Evolutionary conservation across 2,329 filamentous ascomycete species (phyloP).

Genomic region (Xylaria sp.): DNA sequence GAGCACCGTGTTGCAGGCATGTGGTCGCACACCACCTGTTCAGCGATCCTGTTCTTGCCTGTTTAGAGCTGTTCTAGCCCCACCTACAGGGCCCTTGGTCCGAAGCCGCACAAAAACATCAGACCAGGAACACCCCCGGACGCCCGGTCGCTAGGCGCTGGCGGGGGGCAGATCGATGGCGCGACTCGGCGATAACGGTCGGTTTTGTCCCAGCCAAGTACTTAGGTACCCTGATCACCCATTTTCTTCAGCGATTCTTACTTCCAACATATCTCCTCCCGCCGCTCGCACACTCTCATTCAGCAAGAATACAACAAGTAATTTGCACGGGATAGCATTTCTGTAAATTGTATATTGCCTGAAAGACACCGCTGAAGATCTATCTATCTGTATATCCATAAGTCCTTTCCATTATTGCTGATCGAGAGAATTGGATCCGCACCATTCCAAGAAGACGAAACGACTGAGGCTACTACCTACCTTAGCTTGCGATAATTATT

Average conservation of each 20-base stretch:
- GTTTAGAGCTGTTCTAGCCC: slow-evolving; percentile 18
- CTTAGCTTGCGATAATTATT: slow-evolving; percentile 28
- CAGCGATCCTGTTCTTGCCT: slow-evolving; percentile 1
- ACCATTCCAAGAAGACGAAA: slow-evolving; percentile 3
- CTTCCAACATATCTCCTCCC: not conserved
- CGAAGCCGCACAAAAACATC: slow-evolving; percentile 37
- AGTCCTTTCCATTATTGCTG: not conserved
- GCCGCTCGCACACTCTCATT: slow-evolving; percentile 10
- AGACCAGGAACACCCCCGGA: slow-evolving; percentile 26
- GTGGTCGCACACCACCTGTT: slow-evolving; percentile 6
- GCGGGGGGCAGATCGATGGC: slow-evolving; percentile 20
- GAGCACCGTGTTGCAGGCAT: slow-evolving; percentile 30
- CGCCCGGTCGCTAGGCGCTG: slow-evolving; percentile 15
- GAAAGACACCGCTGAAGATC: not conserved
- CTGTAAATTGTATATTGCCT: slow-evolving; percentile 9
- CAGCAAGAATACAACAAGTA: slow-evolving; percentile 6
- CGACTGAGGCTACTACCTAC: not conserved
- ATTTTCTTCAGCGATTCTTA: slow-evolving; percentile 25
- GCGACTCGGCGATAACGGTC: slow-evolving; percentile 37
- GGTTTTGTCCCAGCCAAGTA: slow-evolving; percentile 19
- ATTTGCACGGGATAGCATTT: slow-evolving; percentile 12
- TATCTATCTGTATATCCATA: not conserved
- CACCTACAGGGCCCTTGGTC: slow-evolving; percentile 33
- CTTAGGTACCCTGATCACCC: slow-evolving; percentile 34
- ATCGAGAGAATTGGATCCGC: not conserved